These are phyloP conservation scores for Hypholoma fasciculare DNA, from an alignment of 768 basidiomycete species.

Conservation along the genomic window DNA sequence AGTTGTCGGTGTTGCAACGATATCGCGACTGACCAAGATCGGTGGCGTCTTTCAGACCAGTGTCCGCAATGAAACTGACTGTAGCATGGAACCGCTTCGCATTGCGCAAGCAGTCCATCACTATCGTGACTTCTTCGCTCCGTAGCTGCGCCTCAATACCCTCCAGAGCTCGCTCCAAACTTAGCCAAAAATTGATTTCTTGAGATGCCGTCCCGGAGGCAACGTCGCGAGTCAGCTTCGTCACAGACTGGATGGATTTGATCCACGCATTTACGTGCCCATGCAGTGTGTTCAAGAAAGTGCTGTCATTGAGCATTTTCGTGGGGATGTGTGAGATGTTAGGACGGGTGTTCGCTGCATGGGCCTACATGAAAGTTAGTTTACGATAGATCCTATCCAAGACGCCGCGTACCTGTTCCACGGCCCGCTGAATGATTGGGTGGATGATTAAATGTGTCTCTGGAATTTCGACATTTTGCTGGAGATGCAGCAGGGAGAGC, in stretches of 20 bases:
- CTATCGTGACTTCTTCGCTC: constrained; percentile 90
- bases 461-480: constrained; percentile 99
- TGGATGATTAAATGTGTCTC: constrained; percentile 94
- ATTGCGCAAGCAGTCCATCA: constrained; percentile 91
- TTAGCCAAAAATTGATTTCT: constrained; percentile 99
- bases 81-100: constrained; percentile 98
- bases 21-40: constrained; percentile 63
- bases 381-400: background rate
- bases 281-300: constrained; percentile 93
- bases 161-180: constrained; percentile 90
- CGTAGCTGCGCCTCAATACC: constrained; percentile 89
- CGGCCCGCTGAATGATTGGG: constrained; percentile 83
- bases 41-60: constrained; percentile 91
- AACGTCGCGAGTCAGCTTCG: constrained; percentile 93
- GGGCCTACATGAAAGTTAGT: constrained; percentile 31
- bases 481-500: constrained; percentile 88
- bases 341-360: constrained; percentile 56
- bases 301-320: constrained; percentile 79
- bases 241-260: constrained; percentile 95
- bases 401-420: constrained; percentile 57
- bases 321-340: constrained; percentile 75
- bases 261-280: constrained; percentile 97
- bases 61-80: constrained; percentile 97
- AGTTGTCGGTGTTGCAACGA: background rate
- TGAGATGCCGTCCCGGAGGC: constrained; percentile 94